Conservation (phyloP, 2,329 filamentous ascomycete genomes). For the Mycosphaerella arachidis region DNA sequence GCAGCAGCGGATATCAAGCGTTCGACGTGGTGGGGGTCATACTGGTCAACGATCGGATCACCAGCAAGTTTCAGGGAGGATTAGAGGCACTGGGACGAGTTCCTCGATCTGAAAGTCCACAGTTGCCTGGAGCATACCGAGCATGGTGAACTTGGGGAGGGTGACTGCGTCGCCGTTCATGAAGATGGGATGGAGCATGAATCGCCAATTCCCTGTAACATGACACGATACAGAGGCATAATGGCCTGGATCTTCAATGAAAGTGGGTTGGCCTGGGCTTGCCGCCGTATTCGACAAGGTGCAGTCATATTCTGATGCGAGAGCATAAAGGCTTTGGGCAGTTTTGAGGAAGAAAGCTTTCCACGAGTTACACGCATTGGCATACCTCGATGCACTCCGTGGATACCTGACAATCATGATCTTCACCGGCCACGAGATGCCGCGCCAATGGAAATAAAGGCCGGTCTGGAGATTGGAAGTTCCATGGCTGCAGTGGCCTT, state of each 20-base stretch:
- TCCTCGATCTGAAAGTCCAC: conserved; percentile 49
- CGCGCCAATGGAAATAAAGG: neutral
- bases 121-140: conserved; percentile 49
- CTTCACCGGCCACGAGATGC: neutral
- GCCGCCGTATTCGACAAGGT: neutral
- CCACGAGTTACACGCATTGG: neutral
- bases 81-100: conserved; percentile 54
- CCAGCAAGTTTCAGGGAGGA: conserved; percentile 54
- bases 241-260: neutral
- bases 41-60: neutral
- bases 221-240: neutral
- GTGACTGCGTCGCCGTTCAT: conserved; percentile 61
- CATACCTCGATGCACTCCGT: neutral
- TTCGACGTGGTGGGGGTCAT: neutral
- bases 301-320: neutral
- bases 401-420: neutral
- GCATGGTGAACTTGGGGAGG: conserved; percentile 57
- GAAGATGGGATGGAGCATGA: conserved; percentile 56
- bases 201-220: conserved; percentile 33
- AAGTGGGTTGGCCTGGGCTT: neutral
- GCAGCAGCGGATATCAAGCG: neutral
- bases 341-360: neutral
- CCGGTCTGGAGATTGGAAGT: neutral
- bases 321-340: neutral
- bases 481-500: neutral